A percentile compares a stretch with the other conserved stretches of the same genome.
Conservation (phyloP, 148 eudicot species). For the Persicaria maculosa region DNA sequence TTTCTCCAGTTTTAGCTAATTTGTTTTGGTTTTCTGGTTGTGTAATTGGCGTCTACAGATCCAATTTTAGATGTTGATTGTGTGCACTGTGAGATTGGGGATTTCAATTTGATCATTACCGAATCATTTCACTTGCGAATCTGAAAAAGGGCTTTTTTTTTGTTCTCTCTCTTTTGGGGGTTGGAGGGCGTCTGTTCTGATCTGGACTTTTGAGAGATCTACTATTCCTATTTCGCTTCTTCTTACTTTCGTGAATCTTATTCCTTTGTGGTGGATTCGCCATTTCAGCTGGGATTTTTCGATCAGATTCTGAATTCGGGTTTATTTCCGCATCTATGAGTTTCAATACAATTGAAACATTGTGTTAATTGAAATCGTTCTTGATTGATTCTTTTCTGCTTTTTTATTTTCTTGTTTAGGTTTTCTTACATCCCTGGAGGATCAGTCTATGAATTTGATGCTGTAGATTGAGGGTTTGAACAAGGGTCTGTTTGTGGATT, state of each 20-base stretch:
- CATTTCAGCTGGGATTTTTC: background rate
- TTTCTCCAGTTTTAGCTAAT: background rate
- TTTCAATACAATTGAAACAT: background rate
- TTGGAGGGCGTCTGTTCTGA: background rate
- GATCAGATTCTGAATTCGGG: background rate
- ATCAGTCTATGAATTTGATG: background rate
- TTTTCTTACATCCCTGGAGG: background rate
- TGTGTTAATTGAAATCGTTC: background rate
- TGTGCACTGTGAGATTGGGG: background rate
- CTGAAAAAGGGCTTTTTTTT: background rate
- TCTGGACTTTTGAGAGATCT: slow-evolving; percentile 9
- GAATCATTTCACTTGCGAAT: background rate
- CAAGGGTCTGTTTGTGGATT: background rate
- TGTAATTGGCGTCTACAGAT: background rate
- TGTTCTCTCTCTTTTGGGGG: background rate
- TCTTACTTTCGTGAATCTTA: background rate
- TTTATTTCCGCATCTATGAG: background rate
- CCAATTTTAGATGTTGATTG: background rate
- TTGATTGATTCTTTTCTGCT: background rate
- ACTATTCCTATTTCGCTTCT: background rate
- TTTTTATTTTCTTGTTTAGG: background rate
- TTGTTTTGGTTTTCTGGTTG: background rate
- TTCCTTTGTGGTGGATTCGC: background rate
- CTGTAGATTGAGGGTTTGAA: background rate
- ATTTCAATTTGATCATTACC: background rate